A percentile compares a stretch with the other conserved stretches of the same genome.
Conservation (phyloP, 2,329 filamentous ascomycete genomes). For the Fusarium concolor region DNA sequence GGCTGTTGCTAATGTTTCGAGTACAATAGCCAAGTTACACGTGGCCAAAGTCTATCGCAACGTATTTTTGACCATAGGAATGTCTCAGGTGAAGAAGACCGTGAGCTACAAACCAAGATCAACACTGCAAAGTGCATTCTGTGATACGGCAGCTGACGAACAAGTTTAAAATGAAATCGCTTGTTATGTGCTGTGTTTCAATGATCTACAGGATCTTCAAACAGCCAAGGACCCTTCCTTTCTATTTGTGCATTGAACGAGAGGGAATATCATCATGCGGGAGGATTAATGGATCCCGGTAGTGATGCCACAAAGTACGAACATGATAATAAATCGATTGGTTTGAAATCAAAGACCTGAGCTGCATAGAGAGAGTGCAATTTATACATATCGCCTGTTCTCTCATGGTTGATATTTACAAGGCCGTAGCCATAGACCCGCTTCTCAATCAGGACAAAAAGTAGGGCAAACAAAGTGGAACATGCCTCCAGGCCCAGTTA, state of each 20-base stretch:
- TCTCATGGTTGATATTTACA: not conserved
- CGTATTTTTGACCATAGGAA: not conserved
- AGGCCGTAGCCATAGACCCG: not conserved
- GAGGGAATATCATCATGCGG: slow-evolving; percentile 4
- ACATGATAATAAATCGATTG: too few species aligned
- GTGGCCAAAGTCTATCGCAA: not conserved
- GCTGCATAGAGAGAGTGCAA: too few species aligned
- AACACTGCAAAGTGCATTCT: not conserved
- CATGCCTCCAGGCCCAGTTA: slow-evolving; percentile 12
- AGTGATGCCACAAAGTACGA: too few species aligned
- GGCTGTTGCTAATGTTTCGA: not conserved
- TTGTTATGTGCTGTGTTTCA: not conserved
- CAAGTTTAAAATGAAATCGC: not conserved
- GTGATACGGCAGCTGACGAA: slow-evolving; percentile 1
- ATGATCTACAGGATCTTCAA: slow-evolving; percentile 18
- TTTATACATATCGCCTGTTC: not conserved
- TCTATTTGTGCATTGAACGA: not conserved
- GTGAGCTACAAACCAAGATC: not conserved
- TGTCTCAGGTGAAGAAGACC: not conserved
- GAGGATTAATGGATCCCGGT: not conserved
- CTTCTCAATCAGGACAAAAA: slow-evolving; percentile 5
- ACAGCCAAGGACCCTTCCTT: not conserved
- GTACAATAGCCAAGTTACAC: slow-evolving; percentile 1
- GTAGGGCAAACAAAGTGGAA: slow-evolving; percentile 5
- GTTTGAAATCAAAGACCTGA: too few species aligned